phyloP scores from a whole-genome alignment of 2,329 filamentous ascomycete genomes.

The Neofusicoccum ribis region DNA sequence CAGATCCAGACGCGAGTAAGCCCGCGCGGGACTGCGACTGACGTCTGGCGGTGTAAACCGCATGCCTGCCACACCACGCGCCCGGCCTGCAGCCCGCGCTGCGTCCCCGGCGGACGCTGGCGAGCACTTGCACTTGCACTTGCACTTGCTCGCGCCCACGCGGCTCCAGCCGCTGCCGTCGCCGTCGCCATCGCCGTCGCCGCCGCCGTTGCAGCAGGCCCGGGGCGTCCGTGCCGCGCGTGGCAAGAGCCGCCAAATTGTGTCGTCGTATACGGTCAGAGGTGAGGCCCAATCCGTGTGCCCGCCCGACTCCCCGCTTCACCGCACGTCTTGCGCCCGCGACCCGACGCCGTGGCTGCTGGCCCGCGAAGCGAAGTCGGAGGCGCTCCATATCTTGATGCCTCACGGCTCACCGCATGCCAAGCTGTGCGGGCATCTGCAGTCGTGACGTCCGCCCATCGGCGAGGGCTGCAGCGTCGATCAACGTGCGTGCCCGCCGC shows the following conservation, averaged over 20 bases:
- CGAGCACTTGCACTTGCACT: neutral
- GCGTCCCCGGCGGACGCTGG: no score
- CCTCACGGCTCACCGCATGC: slow-evolving; percentile 4
- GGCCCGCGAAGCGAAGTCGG: neutral
- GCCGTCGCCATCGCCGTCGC: no score
- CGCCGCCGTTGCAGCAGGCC: no score
- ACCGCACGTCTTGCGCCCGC: neutral
- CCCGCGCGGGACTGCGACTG: neutral
- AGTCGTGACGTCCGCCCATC: neutral
- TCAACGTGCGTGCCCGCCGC: neutral
- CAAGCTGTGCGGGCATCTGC: neutral
- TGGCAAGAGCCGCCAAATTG: slow-evolving; percentile 11
- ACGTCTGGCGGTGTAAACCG: neutral
- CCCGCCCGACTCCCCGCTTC: neutral
- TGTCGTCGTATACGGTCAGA: neutral
- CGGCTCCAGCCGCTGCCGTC: no score
- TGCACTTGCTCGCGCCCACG: neutral
- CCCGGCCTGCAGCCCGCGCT: neutral
- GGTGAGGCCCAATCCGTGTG: slow-evolving; percentile 6
- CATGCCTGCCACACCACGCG: neutral
- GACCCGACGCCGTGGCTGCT: neutral
- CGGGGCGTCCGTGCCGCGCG: neutral
- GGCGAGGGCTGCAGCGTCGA: neutral
- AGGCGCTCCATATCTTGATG: neutral
- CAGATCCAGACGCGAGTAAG: neutral